phyloP scores from a whole-genome alignment of 345 rosid genomes.

The Citrus trifoliata region DNA sequence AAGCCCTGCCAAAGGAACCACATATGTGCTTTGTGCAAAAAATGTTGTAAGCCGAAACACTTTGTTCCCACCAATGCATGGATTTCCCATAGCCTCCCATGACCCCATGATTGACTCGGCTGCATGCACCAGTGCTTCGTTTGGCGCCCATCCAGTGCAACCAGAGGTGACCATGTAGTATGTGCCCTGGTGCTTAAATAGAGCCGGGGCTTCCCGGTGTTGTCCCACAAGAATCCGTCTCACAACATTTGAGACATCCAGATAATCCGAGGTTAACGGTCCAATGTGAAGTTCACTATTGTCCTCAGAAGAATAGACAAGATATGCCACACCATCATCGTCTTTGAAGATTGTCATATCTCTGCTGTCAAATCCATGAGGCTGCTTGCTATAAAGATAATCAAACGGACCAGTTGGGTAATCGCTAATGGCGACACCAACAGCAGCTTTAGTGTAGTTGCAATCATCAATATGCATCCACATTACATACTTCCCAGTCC shows the following conservation, averaged over 20 bases:
- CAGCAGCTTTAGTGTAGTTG: slow-evolving; percentile 91
- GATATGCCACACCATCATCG: slow-evolving; percentile 69
- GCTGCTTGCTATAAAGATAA: slow-evolving; percentile 70
- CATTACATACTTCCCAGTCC: slow-evolving; percentile 77
- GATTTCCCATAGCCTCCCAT: slow-evolving; percentile 95
- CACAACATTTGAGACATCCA: slow-evolving; percentile 50
- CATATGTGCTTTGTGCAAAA: slow-evolving; percentile 82
- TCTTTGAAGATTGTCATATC: slow-evolving; percentile 98
- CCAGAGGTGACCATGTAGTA: slow-evolving; percentile 95
- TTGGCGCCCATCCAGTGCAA: slow-evolving; percentile 97
- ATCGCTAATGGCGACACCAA: slow-evolving; percentile 74
- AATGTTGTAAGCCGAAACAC: slow-evolving; percentile 64
- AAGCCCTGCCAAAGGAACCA: slow-evolving; percentile 70
- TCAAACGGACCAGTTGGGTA: slow-evolving; percentile 78
- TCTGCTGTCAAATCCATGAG: slow-evolving; percentile 84
- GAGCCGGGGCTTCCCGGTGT: slow-evolving; percentile 88
- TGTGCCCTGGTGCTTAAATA: slow-evolving; percentile 69
- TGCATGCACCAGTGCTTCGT: slow-evolving; percentile 82
- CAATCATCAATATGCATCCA: slow-evolving; percentile 97
- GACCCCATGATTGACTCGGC: slow-evolving; percentile 89
- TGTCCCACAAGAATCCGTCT: slow-evolving; percentile 64
- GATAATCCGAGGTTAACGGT: slow-evolving; percentile 69
- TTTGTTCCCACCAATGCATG: slow-evolving; percentile 83
- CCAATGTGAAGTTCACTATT: slow-evolving; percentile 91
- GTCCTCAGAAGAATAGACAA: slow-evolving; percentile 80